Evolutionary conservation across 2,329 filamentous ascomycete species (phyloP).

Genomic region (Pestalotiopsis sp.): DNA sequence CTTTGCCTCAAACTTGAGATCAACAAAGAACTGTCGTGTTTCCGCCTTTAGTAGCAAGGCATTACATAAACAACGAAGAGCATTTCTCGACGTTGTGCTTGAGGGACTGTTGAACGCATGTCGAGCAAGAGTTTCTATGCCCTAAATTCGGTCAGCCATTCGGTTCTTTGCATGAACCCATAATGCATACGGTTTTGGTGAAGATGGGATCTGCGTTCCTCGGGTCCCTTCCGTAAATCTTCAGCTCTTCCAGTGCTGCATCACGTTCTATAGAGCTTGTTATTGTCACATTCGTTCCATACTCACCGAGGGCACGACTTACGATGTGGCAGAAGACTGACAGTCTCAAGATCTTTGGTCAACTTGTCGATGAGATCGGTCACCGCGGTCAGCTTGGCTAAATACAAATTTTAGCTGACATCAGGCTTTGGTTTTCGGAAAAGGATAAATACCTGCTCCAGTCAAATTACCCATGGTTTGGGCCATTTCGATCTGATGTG

Average conservation of each 20-base stretch:
- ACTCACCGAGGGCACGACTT: neutral
- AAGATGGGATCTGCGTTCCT: conserved; percentile 80
- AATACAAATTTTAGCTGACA: conserved; percentile 2
- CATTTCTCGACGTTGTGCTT: conserved; percentile 69
- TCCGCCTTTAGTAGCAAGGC: conserved; percentile 71
- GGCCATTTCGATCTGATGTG: conserved; percentile 11
- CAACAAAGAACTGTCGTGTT: conserved; percentile 73
- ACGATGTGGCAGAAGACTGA: conserved; percentile 48
- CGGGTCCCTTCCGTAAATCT: conserved; percentile 75
- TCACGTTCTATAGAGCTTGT: conserved; percentile 57
- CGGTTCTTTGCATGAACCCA: neutral
- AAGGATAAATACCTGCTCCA: conserved; percentile 15
- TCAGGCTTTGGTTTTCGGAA: neutral
- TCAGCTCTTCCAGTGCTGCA: conserved; percentile 67
- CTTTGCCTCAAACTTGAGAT: conserved; percentile 68
- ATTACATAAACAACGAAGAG: conserved; percentile 83
- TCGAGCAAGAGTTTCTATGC: conserved; percentile 70
- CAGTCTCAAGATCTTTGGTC: conserved; percentile 15
- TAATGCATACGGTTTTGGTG: conserved; percentile 65
- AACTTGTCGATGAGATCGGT: conserved; percentile 16
- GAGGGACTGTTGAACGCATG: conserved; percentile 74
- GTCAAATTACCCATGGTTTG: conserved; percentile 15
- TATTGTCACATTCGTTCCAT: conserved; percentile 13
- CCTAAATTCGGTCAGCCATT: conserved; percentile 49
- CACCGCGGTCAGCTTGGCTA: conserved; percentile 17